Evolutionary conservation across 2,329 filamentous ascomycete genomes (phyloP), one percentile per base, ranked within the genome.

Genomic region (Myriangium duriaei): DNA sequence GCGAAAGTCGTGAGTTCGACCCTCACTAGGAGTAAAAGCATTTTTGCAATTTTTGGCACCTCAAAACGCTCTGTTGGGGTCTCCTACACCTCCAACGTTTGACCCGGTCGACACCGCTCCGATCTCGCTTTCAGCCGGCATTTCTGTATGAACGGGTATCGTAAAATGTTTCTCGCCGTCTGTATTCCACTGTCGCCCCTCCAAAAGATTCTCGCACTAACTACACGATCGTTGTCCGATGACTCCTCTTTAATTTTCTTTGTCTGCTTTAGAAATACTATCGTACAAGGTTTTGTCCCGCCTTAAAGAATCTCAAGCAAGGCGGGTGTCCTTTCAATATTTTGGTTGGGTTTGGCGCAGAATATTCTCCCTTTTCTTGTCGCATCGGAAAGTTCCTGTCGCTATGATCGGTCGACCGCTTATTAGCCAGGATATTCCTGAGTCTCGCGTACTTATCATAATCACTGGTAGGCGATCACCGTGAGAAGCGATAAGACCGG

Each of bases 391-490:
- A n/a, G n/a, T n/a, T n/a, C n/a, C n/a, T n/a, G n/a, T n/a, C n/a
- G n/a, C n/a, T 26, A 37, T 37, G 35, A 28, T 21, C 4, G 31
- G 18, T 15, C 15, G 12, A 30, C 6, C 15, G 11, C 24, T 31
- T 6, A 37, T 36, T 12, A 29, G 29, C 17, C 29, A 40, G 24
- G 31, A 40, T 21, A 24, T 40, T 11, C 80, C 79, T 9, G 84
- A 92, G 57, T 84, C 83, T 15, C 71, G 82, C 42, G 81, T 95
- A 10, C 68, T 95, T 47, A 81, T 94, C 51, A 83, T 94, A 59
- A 88, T 92, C 65, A 94, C 87, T 10, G 86, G 83, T 55, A 63
- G 57, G 39, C 63, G 60, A n/a, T 44, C 41, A n/a, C n/a, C n/a
- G n/a, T n/a, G n/a, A n/a, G n/a, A n/a, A n/a, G n/a, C n/a, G n/a